Conservation (phyloP, 129 eudicot species). For the Glebionis coronaria region DNA sequence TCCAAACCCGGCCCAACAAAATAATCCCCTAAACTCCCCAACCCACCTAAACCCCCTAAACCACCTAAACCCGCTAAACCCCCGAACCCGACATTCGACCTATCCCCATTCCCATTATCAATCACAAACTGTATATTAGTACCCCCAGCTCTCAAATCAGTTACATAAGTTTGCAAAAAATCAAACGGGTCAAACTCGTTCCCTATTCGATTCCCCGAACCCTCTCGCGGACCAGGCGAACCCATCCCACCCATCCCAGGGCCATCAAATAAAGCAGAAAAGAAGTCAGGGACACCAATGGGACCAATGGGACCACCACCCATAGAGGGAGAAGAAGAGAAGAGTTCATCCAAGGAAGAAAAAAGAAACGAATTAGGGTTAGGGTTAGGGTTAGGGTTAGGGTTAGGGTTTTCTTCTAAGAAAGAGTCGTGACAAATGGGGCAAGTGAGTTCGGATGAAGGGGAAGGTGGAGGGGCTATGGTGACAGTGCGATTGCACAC, state of each 20-base stretch:
- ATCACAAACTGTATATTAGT: conserved; percentile 76
- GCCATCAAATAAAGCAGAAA: conserved; percentile 29
- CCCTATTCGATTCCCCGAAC: conserved; percentile 14
- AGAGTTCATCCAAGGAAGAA: conserved; percentile 30
- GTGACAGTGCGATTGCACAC: conserved; percentile 67
- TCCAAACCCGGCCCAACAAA: conserved; percentile 84
- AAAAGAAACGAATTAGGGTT: not conserved
- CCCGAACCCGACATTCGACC: not conserved
- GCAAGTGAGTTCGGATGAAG: conserved; percentile 60
- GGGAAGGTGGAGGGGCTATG: conserved; percentile 32
- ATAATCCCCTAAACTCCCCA: conserved; percentile 64
- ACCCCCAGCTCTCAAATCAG: conserved; percentile 55
- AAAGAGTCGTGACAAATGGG: conserved; percentile 77
- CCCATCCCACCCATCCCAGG: no score
- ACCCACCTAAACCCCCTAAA: conserved; percentile 39
- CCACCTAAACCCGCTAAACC: not conserved
- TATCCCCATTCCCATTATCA: conserved; percentile 29
- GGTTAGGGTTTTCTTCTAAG: conserved; percentile 69
- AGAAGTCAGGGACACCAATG: conserved; percentile 32
- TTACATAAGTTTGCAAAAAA: conserved; percentile 48
- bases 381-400: conserved; percentile 38
- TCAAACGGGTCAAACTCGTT: conserved; percentile 64
- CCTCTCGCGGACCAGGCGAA: conserved; percentile 27
- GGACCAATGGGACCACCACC: no score
- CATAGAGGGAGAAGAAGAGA: conserved; percentile 24